Evolutionary conservation across 495 filamentous ascomycete genomes (phyloP), one percentile per base, ranked within the genome.

Genomic region (Umbilicaria muhlenbergii): DNA sequence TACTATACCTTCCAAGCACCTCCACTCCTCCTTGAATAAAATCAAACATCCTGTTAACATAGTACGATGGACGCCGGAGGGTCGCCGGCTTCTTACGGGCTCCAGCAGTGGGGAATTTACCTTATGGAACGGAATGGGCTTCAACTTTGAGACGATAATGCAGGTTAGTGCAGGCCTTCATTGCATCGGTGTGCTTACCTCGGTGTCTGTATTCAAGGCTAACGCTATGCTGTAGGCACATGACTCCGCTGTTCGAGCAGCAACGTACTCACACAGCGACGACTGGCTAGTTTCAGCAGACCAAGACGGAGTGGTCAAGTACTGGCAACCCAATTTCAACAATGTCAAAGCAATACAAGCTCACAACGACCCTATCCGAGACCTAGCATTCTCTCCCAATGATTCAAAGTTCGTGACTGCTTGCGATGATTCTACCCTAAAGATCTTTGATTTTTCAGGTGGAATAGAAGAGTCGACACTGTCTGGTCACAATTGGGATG

Each of bases 131-230:
- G 91, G 91, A 45, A 95, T 86, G 38, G 91, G 85, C 1, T 98
- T 98, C 69, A 98, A 98, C 58, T 98, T 98, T 53, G 91, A 98
- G 65, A 98, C 91, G 1, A 94, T 95, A 34, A 92, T 93, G 83
- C 87, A 94, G 61, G 73, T 76, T 50, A 34, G 69, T 64, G 32
- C 28, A 16, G 46, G 33, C 16, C 32, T 34, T 13, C 16, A 41
- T 21, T 5, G 11, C 17, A 17, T 17, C 16, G 16, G 14, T 11
- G 28, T 34, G 3, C 3, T 17, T 38, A 11, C 6, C 11, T 15
- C 0, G 16, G 24, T 11, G 15, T 45, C 10, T 21, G 19, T 21
- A 34, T 11, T n/a, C 3, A 43, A 37, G 13, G 34, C 31, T 46
- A 31, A 52, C 38, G 12, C 34, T 54, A 28, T 31, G 31, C 42